Conservation (phyloP, 768 basidiomycete species). For the Dacryopinax primogenitus region DNA sequence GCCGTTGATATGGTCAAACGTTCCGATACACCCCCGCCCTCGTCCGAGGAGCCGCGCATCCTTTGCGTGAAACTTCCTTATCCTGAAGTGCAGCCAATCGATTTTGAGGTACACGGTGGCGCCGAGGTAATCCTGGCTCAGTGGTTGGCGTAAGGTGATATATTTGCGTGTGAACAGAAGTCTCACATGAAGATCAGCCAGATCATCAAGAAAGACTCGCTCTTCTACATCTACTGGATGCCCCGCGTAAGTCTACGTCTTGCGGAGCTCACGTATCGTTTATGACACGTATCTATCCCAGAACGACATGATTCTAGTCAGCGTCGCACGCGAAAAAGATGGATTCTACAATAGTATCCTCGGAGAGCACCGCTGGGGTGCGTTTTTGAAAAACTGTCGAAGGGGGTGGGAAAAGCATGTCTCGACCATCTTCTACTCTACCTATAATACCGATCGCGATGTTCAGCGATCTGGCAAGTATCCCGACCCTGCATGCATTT, state of each 20-base stretch:
- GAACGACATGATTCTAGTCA: slow-evolving; percentile 6
- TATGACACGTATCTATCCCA: not conserved
- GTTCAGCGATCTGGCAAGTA: not conserved
- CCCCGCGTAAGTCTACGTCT: not conserved
- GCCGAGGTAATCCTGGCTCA: not conserved
- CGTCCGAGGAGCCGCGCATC: not conserved
- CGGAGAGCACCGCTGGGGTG: not conserved
- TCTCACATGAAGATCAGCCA: not conserved
- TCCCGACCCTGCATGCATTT: not conserved
- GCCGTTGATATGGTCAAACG: not conserved
- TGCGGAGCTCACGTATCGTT: not conserved
- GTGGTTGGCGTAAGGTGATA: not conserved
- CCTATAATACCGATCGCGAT: not conserved
- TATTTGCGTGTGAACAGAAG: not conserved
- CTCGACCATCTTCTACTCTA: slow-evolving; percentile 1
- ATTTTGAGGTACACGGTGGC: not conserved
- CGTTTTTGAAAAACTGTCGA: not conserved
- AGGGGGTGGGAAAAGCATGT: not conserved
- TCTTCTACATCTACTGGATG: slow-evolving; percentile 9
- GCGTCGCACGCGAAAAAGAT: not conserved
- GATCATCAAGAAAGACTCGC: slow-evolving; percentile 5
- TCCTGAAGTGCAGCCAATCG: not conserved
- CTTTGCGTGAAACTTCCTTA: not conserved
- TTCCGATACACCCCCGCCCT: not conserved
- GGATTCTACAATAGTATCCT: not conserved